Evolutionary conservation across 2,329 filamentous ascomycete genomes (phyloP).

Genomic region (Diaporthe australafricana): DNA sequence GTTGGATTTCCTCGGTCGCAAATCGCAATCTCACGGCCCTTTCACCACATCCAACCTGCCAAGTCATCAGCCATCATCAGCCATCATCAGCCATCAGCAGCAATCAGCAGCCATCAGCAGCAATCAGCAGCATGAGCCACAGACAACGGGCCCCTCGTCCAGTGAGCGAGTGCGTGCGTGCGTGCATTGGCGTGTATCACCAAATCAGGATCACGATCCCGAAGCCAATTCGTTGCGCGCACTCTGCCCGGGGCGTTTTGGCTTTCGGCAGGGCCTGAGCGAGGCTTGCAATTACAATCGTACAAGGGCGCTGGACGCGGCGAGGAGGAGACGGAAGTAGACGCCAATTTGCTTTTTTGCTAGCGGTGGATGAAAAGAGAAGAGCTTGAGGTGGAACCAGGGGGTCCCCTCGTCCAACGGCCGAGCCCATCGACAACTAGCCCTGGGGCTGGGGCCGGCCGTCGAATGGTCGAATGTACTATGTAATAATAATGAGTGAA

Average conservation of each 20-base stretch:
- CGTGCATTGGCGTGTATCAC: constrained; percentile 22
- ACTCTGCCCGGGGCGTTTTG: constrained; percentile 15
- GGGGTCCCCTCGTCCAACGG: constrained; percentile 15
- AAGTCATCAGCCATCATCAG: background rate
- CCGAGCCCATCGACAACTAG: constrained; percentile 23
- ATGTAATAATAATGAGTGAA: background rate
- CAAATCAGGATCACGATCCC: background rate
- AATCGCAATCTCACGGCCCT: constrained; percentile 27
- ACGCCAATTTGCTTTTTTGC: constrained; percentile 23
- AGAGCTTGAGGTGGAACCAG: constrained; percentile 21
- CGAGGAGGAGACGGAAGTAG: constrained; percentile 14
- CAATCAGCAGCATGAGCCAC: background rate
- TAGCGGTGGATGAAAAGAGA: constrained; percentile 17
- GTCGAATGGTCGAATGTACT: background rate
- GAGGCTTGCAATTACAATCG: constrained; percentile 17
- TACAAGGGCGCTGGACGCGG: background rate
- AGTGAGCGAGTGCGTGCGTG: background rate
- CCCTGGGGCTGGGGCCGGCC: background rate
- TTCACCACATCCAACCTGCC: background rate
- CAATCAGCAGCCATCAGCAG: background rate
- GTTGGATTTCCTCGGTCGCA: background rate
- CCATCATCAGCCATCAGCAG: background rate
- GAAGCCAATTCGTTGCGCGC: constrained; percentile 16
- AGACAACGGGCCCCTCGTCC: background rate
- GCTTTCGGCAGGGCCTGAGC: constrained; percentile 14